phyloP scores from a whole-genome alignment of 306 rosid species.

The Vigna angularis region DNA sequence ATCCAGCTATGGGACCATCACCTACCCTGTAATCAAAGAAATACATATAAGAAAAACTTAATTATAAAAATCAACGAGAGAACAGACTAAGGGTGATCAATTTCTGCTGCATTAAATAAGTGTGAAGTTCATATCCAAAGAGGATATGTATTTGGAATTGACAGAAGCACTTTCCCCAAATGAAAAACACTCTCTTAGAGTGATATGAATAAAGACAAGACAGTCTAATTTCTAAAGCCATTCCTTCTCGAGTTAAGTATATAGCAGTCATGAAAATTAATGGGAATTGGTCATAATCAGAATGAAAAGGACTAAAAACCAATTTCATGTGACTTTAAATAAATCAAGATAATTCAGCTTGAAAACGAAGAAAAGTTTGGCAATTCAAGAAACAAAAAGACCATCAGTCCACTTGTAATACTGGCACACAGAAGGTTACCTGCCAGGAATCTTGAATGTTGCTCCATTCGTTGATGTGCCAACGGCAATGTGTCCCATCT shows the following conservation, averaged over 20 bases:
- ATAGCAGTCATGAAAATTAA: not conserved
- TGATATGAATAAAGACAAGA: not conserved
- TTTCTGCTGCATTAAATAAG: not conserved
- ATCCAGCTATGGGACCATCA: conserved; percentile 91
- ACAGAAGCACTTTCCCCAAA: conserved; percentile 2
- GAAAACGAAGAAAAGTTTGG: conserved; percentile 1
- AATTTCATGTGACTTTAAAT: conserved; percentile 3
- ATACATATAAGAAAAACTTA: not conserved
- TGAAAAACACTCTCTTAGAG: not conserved
- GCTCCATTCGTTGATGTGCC: conserved; percentile 98
- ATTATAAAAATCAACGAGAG: conserved; percentile 1
- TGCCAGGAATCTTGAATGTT: conserved; percentile 94
- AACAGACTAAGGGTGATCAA: not conserved
- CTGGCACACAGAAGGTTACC: conserved; percentile 56
- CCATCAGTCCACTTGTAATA: conserved; percentile 13
- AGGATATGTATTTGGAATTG: not conserved
- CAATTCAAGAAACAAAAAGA: conserved; percentile 21
- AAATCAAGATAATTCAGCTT: not conserved
- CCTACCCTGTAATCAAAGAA: conserved; percentile 74
- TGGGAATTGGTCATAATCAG: not conserved
- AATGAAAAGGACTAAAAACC: not conserved
- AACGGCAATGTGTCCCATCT: conserved; percentile 87
- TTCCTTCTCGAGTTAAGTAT: not conserved
- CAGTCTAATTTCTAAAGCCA: conserved; percentile 8
- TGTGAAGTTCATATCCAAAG: not conserved